Percentiles rank a stretch among this genome's conserved stretches.
These are phyloP conservation scores for Lophiostoma macrostomum DNA, from an alignment of 495 filamentous ascomycete genomes.

Conservation along the genomic window DNA sequence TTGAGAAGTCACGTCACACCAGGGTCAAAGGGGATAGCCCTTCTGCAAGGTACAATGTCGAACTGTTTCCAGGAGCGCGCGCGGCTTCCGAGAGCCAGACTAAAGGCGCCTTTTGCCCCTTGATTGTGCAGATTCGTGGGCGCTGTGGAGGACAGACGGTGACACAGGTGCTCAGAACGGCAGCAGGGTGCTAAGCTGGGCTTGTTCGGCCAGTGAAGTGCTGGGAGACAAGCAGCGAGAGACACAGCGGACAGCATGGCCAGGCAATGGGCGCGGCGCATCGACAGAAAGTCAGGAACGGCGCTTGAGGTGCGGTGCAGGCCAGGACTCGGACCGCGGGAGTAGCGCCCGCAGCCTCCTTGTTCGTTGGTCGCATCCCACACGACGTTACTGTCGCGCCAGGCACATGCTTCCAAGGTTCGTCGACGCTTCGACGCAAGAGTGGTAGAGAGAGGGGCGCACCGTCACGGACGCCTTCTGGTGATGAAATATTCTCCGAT, in stretches of 20 bases:
- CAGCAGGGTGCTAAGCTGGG: neutral
- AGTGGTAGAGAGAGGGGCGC: too few relatives aligned
- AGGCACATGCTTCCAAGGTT: too few relatives aligned
- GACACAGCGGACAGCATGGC: neutral
- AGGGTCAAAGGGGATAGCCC: constrained; percentile 7
- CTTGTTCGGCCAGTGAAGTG: constrained; percentile 2
- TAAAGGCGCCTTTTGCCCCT: constrained; percentile 29
- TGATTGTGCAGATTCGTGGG: constrained; percentile 27
- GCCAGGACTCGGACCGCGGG: neutral
- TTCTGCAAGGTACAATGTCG: constrained; percentile 31
- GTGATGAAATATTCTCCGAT: constrained; percentile 8
- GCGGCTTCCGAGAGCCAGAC: constrained; percentile 24
- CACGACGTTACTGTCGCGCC: neutral
- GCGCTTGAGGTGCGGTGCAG: constrained; percentile 14
- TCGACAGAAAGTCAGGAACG: neutral
- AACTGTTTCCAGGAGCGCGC: constrained; percentile 12
- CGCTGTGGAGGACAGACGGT: constrained; percentile 5
- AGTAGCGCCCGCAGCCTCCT: constrained; percentile 21
- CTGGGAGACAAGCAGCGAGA: constrained; percentile 9
- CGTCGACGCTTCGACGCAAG: too few relatives aligned
- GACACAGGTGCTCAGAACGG: constrained; percentile 5
- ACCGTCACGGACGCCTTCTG: neutral
- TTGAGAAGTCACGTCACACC: constrained; percentile 16
- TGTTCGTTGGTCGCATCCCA: neutral
- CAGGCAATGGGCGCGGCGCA: constrained; percentile 7